phyloP scores from a whole-genome alignment of 2,329 filamentous ascomycete genomes.

The Aspergillus sp. region DNA sequence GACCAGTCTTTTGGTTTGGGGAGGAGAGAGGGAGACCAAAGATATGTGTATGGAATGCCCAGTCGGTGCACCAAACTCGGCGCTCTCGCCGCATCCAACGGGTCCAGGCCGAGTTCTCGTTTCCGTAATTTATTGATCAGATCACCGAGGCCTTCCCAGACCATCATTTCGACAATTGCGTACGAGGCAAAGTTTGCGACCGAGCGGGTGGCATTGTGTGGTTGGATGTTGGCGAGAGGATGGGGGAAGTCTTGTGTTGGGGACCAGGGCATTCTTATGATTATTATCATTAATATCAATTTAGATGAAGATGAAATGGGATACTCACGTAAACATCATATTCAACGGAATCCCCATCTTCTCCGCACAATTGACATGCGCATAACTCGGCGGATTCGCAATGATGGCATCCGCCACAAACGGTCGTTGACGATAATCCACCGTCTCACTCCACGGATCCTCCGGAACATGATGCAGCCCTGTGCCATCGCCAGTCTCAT shows the following conservation, averaged over 20 bases:
- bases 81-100: conserved; percentile 75
- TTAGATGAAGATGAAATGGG: neutral
- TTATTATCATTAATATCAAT: conserved; percentile 6
- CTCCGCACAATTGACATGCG: conserved; percentile 75
- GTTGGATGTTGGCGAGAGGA: conserved; percentile 76
- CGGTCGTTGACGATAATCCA: conserved; percentile 48
- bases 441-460: conserved; percentile 26
- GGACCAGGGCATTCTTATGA: conserved; percentile 74
- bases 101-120: conserved; percentile 68
- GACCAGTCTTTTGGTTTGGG: conserved; percentile 75
- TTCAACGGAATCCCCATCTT: conserved; percentile 72
- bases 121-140: conserved; percentile 84
- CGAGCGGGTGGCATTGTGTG: conserved; percentile 68
- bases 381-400: conserved; percentile 74
- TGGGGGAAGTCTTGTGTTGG: conserved; percentile 82
- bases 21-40: conserved; percentile 81
- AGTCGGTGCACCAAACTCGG: conserved; percentile 73
- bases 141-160: conserved; percentile 88
- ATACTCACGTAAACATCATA: conserved; percentile 78
- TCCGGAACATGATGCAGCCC: conserved; percentile 51
- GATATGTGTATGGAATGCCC: conserved; percentile 81
- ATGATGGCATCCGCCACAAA: conserved; percentile 90
- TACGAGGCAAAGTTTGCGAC: conserved; percentile 81
- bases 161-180: conserved; percentile 81
- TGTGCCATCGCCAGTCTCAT: conserved; percentile 68